Base-by-base conservation (phyloP, 2,329 filamentous ascomycete genomes). In the Elsinoe necatrix region DNA sequence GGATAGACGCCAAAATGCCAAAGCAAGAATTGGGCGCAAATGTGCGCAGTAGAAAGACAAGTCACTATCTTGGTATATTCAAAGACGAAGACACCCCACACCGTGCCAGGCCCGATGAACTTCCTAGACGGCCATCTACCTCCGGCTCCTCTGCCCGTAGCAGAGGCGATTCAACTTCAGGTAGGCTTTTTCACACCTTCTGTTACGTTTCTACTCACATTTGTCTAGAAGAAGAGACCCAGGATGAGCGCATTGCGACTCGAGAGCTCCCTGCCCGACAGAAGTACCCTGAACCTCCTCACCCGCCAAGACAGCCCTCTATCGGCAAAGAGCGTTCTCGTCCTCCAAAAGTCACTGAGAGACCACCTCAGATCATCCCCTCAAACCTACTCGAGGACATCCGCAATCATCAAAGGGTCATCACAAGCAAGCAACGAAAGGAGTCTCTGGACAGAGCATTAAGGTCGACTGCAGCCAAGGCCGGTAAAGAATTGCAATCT, bases 1-100 rank as follows among this genome's bases (percentile, higher is more conserved):
- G 80, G 42, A 84, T 85, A 59, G 80, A 84, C 67, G 82, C 82
- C 16, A 83, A 80, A 27, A 66, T 85, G 57, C 74, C 80, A 39
- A 81, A 81, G 61, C 72, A 75, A 3, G 81, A 84, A 63, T 70
- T 70, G 21, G 69, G 72, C 25, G 71, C 75, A 23, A 75, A 80
- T 62, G 78, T 79, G 45, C 76, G 82, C 59, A 84, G 81, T 66
- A 76, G 82, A 57, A 85, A 85, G 68, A 80, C 82, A 41, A 84
- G 81, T 64, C 82, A 85, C 64, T 83, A 82, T 63, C 70, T 85
- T 55, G 80, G 82, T 11, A 70, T 85, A 4, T 85, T 85, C 70
- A 82, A 82, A 63, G 80, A 83, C 60, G 82, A 81, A 58, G 80
- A 81, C 55, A 73, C 72, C 5, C 75, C 75, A 21, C 75, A 78